phyloP scores from a whole-genome alignment of 2,329 filamentous ascomycete species.

The Teratosphaeriaceae sp. region DNA sequence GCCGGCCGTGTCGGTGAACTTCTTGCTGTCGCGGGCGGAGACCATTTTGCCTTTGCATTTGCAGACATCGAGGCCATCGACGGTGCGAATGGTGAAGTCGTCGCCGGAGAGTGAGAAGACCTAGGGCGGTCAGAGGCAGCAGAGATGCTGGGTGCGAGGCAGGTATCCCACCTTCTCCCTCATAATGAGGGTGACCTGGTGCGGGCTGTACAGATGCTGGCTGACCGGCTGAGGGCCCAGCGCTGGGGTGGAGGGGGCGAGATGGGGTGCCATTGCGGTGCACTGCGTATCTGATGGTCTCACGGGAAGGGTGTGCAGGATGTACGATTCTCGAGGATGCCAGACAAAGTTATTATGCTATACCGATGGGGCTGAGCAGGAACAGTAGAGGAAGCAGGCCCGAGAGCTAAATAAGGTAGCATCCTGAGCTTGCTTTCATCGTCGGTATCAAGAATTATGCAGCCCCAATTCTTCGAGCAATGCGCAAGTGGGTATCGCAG shows the following conservation, averaged over 20 bases:
- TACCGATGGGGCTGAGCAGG: too few species aligned
- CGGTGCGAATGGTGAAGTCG: slow-evolving; percentile 55
- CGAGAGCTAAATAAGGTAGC: too few species aligned
- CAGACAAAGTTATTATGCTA: too few species aligned
- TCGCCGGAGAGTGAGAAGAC: slow-evolving; percentile 57
- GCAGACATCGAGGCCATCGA: slow-evolving; percentile 48
- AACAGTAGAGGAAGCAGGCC: too few species aligned
- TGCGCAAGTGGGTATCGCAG: too few species aligned
- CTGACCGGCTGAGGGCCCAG: slow-evolving; percentile 25
- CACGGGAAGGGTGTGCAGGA: background rate
- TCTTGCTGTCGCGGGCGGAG: slow-evolving; percentile 50
- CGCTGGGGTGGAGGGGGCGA: slow-evolving; percentile 21
- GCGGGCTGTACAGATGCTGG: slow-evolving; percentile 19
- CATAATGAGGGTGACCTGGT: slow-evolving; percentile 45
- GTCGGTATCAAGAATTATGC: too few species aligned
- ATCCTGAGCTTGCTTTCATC: too few species aligned
- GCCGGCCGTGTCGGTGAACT: slow-evolving; percentile 47
- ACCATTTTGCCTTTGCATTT: slow-evolving; percentile 51
- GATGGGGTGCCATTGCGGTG: slow-evolving; percentile 11
- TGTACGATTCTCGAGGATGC: too few species aligned
- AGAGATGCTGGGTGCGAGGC: slow-evolving; percentile 46
- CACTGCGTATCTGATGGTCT: background rate
- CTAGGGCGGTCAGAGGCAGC: too few species aligned
- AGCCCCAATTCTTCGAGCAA: too few species aligned
- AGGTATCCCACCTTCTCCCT: slow-evolving; percentile 59